Evolutionary conservation across 192 early-diverging fungal species (phyloP), one percentile per base, ranked within the genome.

Genomic region (Thamnidium elegans): DNA sequence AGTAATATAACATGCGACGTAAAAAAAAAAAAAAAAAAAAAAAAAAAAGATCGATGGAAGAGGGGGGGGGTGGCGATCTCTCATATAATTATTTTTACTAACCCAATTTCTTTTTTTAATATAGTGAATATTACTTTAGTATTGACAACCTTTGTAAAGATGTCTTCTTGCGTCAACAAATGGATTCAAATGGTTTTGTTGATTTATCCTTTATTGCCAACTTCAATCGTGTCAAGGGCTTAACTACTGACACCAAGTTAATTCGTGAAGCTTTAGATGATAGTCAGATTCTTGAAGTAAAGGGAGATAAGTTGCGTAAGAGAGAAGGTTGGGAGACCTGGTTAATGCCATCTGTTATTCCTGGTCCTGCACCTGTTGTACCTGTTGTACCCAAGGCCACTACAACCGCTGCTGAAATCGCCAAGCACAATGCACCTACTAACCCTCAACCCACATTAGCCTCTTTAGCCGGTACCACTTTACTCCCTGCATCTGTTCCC

Each of bases 81-180:
- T 48, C 31, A 15, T 36, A 7, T 6, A 50, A 31, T 20, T 61
- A 6, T 10, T 44, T 31, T 43, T 58, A 34, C 30, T 47, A 31
- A 47, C 14, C 19, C 23, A n/a, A 19, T n/a, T 51, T 23, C 13
- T 56, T 47, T 13, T 10, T 30, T 13, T 45, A 36, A 3, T 39
- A 9, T 55, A 92, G 89, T 68, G 89, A 99, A 71, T 99, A 94
- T 77, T 99, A 99, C 81, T 97, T 97, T 68, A 94, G 92, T 55
- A 84, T 97, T 50, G 95, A 97, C 52, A 99, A 99, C 69, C 81
- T 99, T 56, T 94, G 92, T 87, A 92, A 91, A 62, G 97, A 99
- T 72, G 82, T 97, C 21, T 99, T 84, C 76, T 92, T 99, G 79
- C 88, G 97, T 47, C 79, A 66, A 23, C 72, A 80, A 72, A 99